Evolutionary conservation across 139 green algal species (phyloP), one percentile per base, ranked within the genome.

Genomic region (Closterium sp.): DNA sequence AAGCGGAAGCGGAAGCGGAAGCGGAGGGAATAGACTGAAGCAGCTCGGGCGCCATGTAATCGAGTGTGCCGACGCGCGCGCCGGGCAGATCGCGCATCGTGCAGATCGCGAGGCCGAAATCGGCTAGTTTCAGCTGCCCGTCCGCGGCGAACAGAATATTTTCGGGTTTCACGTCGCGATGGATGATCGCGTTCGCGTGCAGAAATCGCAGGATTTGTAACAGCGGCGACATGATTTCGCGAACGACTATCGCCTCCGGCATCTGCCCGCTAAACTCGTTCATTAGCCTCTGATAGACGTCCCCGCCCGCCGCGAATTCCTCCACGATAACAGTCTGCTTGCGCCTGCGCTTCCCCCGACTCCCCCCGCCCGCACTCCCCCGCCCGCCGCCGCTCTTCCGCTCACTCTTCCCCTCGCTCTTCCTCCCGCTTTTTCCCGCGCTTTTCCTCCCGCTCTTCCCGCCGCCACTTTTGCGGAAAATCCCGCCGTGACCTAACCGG

Each of bases 21-120:
- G 29, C 85, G 30, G 85, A 88, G 32, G 29, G 24, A 38, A 32
- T 32, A 10, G 85, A 7, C 30, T 88, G 85, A 38, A 32, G 30
- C 85, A 88, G 22, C 85, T 88, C 29, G 19, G 85, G 96, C 9
- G 94, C 95, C 96, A 97, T 97, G 93, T 96, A 97, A 90, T 97
- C 96, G 2, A 97, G 94, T 0, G 96, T 97, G 19, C 96, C 96
- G 2, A 96, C 93, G 1, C 96, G 90, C 0, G 95, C 96, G 28
- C 95, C 89, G 9, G 96, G 95, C 31, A 92, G 50, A 91, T 97
- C 96, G 84, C 73, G 85, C 28, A 4, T 91, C 1, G 73, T 88
- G 84, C 96, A 87, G 89, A 97, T 97, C 29, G 94, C 93, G 86
- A 98, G 90, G 29, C 96, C 97, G 94, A 98, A 97, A 90, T 98